Percentiles rank a stretch among this genome's conserved stretches.
Evolutionary conservation across 2,329 filamentous ascomycete genomes (phyloP).

Genomic region (Talaromyces sp.): DNA sequence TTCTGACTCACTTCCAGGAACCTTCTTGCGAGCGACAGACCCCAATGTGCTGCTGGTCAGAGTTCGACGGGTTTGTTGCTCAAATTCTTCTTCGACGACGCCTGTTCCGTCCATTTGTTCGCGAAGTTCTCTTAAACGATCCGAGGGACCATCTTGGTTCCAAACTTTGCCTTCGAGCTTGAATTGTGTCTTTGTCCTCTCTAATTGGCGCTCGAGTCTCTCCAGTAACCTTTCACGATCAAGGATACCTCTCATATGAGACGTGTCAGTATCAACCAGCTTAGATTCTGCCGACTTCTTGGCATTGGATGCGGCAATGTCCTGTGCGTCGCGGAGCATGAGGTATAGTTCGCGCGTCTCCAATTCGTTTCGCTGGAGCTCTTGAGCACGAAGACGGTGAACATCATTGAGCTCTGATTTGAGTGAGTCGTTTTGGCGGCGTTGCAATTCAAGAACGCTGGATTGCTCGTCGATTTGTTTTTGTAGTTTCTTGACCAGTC

Average conservation of each 20-base stretch:
- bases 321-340: slow-evolving; percentile 95
- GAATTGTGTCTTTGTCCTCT: slow-evolving; percentile 94
- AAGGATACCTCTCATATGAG: slow-evolving; percentile 83
- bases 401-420: slow-evolving; percentile 86
- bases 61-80: slow-evolving; percentile 53
- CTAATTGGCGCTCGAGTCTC: slow-evolving; percentile 87
- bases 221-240: slow-evolving; percentile 91
- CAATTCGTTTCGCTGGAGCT: slow-evolving; percentile 88
- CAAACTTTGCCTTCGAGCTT: slow-evolving; percentile 92
- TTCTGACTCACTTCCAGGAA: slow-evolving; percentile 33
- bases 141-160: slow-evolving; percentile 81
- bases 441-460: slow-evolving; percentile 82
- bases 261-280: slow-evolving; percentile 59
- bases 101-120: slow-evolving; percentile 83
- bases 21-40: slow-evolving; percentile 57
- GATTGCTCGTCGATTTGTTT: slow-evolving; percentile 90
- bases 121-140: slow-evolving; percentile 82
- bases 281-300: slow-evolving; percentile 47
- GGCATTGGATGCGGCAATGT: slow-evolving; percentile 87
- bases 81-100: slow-evolving; percentile 44
- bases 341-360: slow-evolving; percentile 96
- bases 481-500: slow-evolving; percentile 85
- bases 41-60: slow-evolving; percentile 70
- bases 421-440: slow-evolving; percentile 75
- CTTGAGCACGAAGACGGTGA: slow-evolving; percentile 78